Conservation (phyloP, 352 stramenopile species). For the Nothophytophthora sp. region DNA sequence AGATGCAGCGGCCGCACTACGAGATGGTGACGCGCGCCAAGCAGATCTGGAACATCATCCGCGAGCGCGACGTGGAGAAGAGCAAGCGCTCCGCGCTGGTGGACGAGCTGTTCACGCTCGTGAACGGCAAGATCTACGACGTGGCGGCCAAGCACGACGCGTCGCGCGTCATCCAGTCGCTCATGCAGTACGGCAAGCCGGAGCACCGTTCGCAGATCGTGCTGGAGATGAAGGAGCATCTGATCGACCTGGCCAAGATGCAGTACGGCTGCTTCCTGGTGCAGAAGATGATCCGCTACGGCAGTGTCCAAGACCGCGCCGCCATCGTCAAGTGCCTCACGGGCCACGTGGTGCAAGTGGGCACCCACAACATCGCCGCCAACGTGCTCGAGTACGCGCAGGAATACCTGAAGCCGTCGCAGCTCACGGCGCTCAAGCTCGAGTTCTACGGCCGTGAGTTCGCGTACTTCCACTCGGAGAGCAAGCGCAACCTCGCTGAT, state of each 20-base stretch:
- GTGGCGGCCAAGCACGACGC: conserved; percentile 96
- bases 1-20: conserved; percentile 94
- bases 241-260: conserved; percentile 95
- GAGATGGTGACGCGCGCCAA: conserved; percentile 93
- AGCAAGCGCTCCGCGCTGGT: conserved; percentile 83
- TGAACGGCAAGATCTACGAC: conserved; percentile 95
- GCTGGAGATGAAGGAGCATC: conserved; percentile 90
- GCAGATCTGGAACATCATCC: conserved; percentile 96
- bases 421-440: conserved; percentile 84
- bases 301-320: conserved; percentile 74
- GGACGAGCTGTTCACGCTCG: conserved; percentile 89
- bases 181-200: conserved; percentile 93
- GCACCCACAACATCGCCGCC: conserved; percentile 94
- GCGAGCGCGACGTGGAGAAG: conserved; percentile 85
- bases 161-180: conserved; percentile 94
- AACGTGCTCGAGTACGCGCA: conserved; percentile 93
- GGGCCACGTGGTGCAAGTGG: conserved; percentile 92
- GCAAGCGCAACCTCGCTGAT: conserved; percentile 80
- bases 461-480: conserved; percentile 84
- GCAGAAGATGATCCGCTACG: conserved; percentile 97
- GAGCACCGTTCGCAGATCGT: conserved; percentile 89
- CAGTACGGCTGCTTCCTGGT: conserved; percentile 98
- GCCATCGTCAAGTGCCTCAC: conserved; percentile 92
- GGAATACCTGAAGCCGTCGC: conserved; percentile 86
- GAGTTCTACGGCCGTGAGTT: conserved; percentile 92